Evolutionary conservation across 192 early-diverging fungal genomes (phyloP).

Genomic region (Coemansia sp.): DNA sequence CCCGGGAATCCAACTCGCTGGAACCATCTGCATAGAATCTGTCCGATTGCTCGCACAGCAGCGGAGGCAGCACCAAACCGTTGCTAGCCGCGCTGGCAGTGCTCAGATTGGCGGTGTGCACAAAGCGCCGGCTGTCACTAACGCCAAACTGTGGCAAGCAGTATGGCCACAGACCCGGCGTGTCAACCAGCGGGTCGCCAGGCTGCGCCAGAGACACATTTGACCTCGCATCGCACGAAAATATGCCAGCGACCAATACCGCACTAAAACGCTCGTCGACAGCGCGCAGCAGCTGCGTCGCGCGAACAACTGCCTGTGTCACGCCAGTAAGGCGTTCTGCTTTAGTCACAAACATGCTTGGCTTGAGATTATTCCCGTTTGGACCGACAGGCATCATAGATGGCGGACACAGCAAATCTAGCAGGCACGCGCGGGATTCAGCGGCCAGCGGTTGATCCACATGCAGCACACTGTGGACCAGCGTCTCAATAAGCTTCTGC

Average conservation of each 20-base stretch:
- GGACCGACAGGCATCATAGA: neutral
- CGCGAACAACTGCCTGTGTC: constrained; percentile 23
- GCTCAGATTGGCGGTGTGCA: constrained; percentile 31
- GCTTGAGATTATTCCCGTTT: neutral
- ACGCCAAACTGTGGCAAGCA: neutral
- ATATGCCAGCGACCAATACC: constrained; percentile 45
- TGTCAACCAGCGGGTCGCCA: constrained; percentile 32
- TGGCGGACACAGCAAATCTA: constrained; percentile 39
- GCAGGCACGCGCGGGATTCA: constrained; percentile 43
- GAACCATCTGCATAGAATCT: neutral
- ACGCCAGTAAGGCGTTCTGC: constrained; percentile 21
- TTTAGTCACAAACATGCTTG: constrained; percentile 16
- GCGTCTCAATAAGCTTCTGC: constrained; percentile 70
- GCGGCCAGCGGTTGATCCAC: constrained; percentile 78
- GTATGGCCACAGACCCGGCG: constrained; percentile 17
- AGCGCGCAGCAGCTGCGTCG: constrained; percentile 40
- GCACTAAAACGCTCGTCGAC: constrained; percentile 41
- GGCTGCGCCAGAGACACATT: constrained; percentile 38
- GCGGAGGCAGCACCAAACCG: neutral
- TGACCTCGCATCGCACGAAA: constrained; percentile 29
- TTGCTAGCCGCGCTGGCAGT: constrained; percentile 38
- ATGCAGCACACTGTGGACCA: constrained; percentile 80
- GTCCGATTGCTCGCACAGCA: neutral
- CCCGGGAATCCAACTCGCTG: neutral
- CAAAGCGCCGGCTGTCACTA: constrained; percentile 22